Base-by-base conservation (phyloP, 1,284 basidiomycete genomes). In the Ganoderma multipileum region DNA sequence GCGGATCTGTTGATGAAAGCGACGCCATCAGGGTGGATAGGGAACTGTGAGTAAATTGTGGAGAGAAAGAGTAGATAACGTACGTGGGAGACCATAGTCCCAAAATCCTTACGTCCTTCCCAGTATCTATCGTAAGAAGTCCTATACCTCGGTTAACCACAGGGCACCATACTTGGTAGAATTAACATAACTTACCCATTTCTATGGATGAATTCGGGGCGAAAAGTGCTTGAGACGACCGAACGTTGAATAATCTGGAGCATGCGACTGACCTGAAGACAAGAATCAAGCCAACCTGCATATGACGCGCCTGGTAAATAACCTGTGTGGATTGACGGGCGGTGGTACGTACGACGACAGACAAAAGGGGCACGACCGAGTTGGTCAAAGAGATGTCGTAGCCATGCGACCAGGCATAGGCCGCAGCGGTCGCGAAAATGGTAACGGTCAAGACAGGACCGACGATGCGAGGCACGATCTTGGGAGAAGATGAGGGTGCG, bases 31-130 rank as follows among this genome's bases (percentile, higher is more conserved):
- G 20, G 3, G 33, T 33, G 28, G 23, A n/a, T 12, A 26, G 23
- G 12, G 23, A 28, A 28, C n/a, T n/a, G n/a, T 38, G 18, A 23
- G 7, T 20, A 41, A 23, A 23, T 14, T n/a, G 23, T 14, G 18
- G 26, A 38, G 58, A 60, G n/a, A 12, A 50, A 38, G 16, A 36
- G 52, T 58, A 61, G 38, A 61, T 38, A 81, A 71, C 87, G 77
- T 70, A 89, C 86, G 72, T 89, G 88, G 33, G 91, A 84, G 16
- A 84, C 87, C 71, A 94, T 77, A 7, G 85, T 76, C 0, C 87
- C 87, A 79, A 96, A 97, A 65, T 91, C 88, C 79, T 94, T 96
- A 70, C 95, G 86, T 54, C 95, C 96, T 82, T 96, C 92, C 84
- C 90, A 93, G 76, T 89, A 93, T 54, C 92, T 89, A 75, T 94